Conservation (phyloP, 1,284 basidiomycete species). For the Tilletia caries region DNA sequence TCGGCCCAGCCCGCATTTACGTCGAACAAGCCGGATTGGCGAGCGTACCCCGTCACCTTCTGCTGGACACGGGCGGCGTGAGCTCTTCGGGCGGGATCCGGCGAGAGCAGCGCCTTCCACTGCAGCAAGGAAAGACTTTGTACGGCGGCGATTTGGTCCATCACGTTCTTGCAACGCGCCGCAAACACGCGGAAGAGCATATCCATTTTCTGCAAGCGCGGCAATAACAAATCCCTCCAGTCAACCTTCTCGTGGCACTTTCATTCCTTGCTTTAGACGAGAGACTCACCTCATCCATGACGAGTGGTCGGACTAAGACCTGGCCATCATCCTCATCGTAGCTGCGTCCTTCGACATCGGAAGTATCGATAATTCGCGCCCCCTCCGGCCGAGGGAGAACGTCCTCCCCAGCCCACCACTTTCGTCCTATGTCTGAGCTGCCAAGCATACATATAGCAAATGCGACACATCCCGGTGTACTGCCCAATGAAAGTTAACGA, state of each 20-base stretch:
- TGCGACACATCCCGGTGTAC: slow-evolving; percentile 37
- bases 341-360: not conserved
- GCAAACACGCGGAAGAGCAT: slow-evolving; percentile 41
- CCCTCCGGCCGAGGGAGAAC: slow-evolving; percentile 32
- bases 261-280: not conserved
- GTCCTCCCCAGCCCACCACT: slow-evolving; percentile 46
- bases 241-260: not conserved
- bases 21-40: slow-evolving; percentile 42
- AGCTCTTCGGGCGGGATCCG: slow-evolving; percentile 29
- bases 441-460: slow-evolving; percentile 45
- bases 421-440: slow-evolving; percentile 36
- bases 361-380: slow-evolving; percentile 25
- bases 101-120: slow-evolving; percentile 37
- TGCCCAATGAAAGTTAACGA: not conserved
- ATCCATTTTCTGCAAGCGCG: slow-evolving; percentile 36
- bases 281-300: slow-evolving; percentile 41
- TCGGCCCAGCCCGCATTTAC: slow-evolving; percentile 27
- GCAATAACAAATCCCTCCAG: not conserved
- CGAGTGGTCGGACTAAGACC: slow-evolving; percentile 42
- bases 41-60: slow-evolving; percentile 33
- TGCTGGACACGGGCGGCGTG: slow-evolving; percentile 34
- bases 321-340: slow-evolving; percentile 43
- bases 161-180: slow-evolving; percentile 30
- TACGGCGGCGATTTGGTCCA: slow-evolving; percentile 42
- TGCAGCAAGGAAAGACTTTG: slow-evolving; percentile 41